phyloP scores from a whole-genome alignment of 805 yeast species.

The Lipomyces oligophaga region DNA sequence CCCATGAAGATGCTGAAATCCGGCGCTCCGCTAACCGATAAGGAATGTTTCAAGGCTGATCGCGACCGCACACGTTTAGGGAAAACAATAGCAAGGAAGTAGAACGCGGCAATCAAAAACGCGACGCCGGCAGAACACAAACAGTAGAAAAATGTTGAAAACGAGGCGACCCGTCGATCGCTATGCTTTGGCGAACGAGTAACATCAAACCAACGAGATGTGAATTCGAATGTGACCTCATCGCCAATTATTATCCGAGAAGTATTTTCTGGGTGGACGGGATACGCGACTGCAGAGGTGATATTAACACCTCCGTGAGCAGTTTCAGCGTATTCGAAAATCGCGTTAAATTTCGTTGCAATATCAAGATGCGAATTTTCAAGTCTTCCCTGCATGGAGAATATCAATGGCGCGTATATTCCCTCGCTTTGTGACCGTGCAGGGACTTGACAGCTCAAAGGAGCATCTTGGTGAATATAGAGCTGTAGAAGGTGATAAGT shows the following conservation, averaged over 20 bases:
- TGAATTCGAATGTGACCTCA: constrained; percentile 51
- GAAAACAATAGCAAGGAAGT: constrained; percentile 28
- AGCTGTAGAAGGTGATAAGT: constrained; percentile 68
- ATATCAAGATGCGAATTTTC: constrained; percentile 66
- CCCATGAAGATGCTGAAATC: constrained; percentile 21
- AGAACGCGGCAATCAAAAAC: constrained; percentile 18
- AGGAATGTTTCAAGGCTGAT: constrained; percentile 18
- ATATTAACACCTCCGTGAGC: constrained; percentile 34
- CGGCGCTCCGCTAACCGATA: constrained; percentile 19
- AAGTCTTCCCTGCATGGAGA: constrained; percentile 63
- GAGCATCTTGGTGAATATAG: constrained; percentile 73
- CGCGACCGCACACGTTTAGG: constrained; percentile 27
- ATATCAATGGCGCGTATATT: constrained; percentile 50
- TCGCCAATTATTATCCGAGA: constrained; percentile 62
- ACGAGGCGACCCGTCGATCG: constrained; percentile 15
- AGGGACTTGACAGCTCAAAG: constrained; percentile 65
- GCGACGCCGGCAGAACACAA: constrained; percentile 28
- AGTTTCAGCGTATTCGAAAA: constrained; percentile 42
- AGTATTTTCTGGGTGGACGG: constrained; percentile 34
- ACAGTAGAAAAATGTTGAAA: constrained; percentile 28
- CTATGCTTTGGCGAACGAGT: constrained; percentile 18
- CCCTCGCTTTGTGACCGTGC: constrained; percentile 41
- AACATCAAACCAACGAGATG: constrained; percentile 51
- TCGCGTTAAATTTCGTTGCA: constrained; percentile 54
- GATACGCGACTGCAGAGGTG: constrained; percentile 24